Evolutionary conservation across 2,329 filamentous ascomycete species (phyloP), one percentile per base, ranked within the genome.

Genomic region (Sarocladiaceae sp.): DNA sequence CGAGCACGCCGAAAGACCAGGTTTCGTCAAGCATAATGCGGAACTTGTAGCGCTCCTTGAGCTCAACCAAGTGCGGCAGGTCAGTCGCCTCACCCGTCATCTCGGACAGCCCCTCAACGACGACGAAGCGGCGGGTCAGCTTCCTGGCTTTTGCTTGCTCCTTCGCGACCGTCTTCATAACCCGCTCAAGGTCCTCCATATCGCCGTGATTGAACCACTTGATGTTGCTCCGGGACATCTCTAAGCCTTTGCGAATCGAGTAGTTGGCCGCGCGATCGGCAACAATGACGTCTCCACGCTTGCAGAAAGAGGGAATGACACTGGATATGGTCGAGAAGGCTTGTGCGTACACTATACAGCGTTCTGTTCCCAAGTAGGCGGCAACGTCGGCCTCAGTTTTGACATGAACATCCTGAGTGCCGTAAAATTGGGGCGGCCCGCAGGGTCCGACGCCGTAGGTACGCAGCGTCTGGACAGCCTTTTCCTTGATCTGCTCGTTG

Each of bases 1-100:
- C 93, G 4, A 98, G 77, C 15, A 97, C 86, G 48, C 91, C 94
- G 61, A 97, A 98, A 1, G 90, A 96, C 84, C 88, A 95, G 2
- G 90, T 95, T 70, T 98, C 93, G 63, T 98, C 93, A 29, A 98
- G 81, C 52, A 97, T 95, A 46, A 98, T 79, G 56, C 93, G 88
- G 72, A 97, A 98, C 69, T 96, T 98, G 77, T 97, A 96, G 63
- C 85, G 87, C 54, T 90, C 82, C 67, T 96, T 96, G 54, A 98
- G 74, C 61, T 95, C 91, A 51, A 97, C 86, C 55, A 98, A 78
- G 60, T 83, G 90, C 2, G 90, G 91, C 50, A 98, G 68, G 61
- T 97, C 78, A 18, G 84, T 80, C 55, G 84, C 80, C 61, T 96
- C 91, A 43, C 93, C 93, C 18, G 86, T 78, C 45, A 85, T 88